Base-by-base conservation (phyloP, 768 basidiomycete genomes). In the Roridomyces roridus region DNA sequence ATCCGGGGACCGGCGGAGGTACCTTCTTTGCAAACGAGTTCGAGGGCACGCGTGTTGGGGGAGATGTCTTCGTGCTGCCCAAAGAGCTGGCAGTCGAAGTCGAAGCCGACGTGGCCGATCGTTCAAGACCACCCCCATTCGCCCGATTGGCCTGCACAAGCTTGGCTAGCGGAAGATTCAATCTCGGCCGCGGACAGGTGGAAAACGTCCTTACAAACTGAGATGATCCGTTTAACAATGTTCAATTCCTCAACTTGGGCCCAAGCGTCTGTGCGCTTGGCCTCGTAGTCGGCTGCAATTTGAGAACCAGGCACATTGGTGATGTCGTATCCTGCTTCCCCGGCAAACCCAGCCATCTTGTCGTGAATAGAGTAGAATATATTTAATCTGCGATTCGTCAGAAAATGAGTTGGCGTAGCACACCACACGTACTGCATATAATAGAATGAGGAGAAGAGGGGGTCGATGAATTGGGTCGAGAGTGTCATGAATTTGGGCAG, bases 371-470 rank as follows among this genome's bases (percentile, higher is more conserved):
- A 78, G 74, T 98, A 98, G 77, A 87, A 96, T 55, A 96, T 88
- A 72, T 97, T 96, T 64, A 96, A 79, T 74, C 94, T 96, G 60
- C 20, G 45, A 29, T 24, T 41, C 18, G 46, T 60, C 14, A 35
- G 44, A 21, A 49, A 48, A 47, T 12, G 37, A 45, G 15, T 25
- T 31, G 15, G 43, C 39, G 21, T 40, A 34, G 31, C 47, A 34
- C 42, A 54, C 60, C 46, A 26, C 25, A 86, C 94, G 68, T 67
- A 96, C 94, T 98, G 94, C 95, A 99, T 98, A 72, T 96, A 99
- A 80, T 91, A 99, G 81, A 95, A 95, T 17, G 94, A 96, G 66
- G 96, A 90, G 84, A 98, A 99, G n/a, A 98, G 78, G 1, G 97
- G 97, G 63, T 96, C 90, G 69, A 98, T 93, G 74, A 98, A 98